These are phyloP conservation scores for Candida suzukii DNA, from an alignment of 805 yeast genomes.

Conservation along the genomic window DNA sequence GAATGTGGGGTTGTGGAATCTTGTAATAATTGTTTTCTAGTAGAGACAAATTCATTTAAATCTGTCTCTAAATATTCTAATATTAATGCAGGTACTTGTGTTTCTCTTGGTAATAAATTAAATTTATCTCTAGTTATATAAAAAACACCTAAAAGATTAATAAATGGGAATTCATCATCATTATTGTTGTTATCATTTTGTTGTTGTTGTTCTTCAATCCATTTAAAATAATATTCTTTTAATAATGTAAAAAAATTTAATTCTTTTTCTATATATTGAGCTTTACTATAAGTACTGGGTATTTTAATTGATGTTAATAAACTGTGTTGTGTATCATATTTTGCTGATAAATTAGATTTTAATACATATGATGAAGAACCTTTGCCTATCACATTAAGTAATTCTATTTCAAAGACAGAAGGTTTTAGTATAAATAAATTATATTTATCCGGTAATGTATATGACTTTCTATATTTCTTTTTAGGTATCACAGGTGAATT, in stretches of 20 bases:
- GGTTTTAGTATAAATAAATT: not conserved
- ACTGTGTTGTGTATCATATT: not conserved
- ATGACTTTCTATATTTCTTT: not conserved
- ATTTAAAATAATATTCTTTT: slow-evolving; percentile 2
- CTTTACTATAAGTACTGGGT: slow-evolving; percentile 18
- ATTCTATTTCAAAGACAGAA: slow-evolving; percentile 10
- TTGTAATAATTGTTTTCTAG: too few species aligned
- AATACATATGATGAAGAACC: slow-evolving; percentile 26
- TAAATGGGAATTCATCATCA: slow-evolving; percentile 14
- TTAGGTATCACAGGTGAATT: not conserved
- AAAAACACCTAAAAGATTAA: slow-evolving; percentile 21
- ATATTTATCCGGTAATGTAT: not conserved
- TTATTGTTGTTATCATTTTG: not conserved
- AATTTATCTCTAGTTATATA: slow-evolving; percentile 17
- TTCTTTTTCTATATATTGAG: slow-evolving; percentile 19
- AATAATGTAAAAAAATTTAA: slow-evolving; percentile 14
- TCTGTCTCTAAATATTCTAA: slow-evolving; percentile 21
- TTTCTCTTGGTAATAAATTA: slow-evolving; percentile 16
- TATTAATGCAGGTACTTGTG: slow-evolving; percentile 21
- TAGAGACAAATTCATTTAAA: slow-evolving; percentile 17
- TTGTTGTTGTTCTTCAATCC: not conserved
- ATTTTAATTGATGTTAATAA: slow-evolving; percentile 21
- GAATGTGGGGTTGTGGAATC: not conserved
- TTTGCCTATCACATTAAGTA: slow-evolving; percentile 15
- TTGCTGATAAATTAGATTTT: slow-evolving; percentile 10